These are phyloP conservation scores for Heracleum sosnowskyi DNA, from an alignment of 129 eudicot genomes.

Conservation along the genomic window DNA sequence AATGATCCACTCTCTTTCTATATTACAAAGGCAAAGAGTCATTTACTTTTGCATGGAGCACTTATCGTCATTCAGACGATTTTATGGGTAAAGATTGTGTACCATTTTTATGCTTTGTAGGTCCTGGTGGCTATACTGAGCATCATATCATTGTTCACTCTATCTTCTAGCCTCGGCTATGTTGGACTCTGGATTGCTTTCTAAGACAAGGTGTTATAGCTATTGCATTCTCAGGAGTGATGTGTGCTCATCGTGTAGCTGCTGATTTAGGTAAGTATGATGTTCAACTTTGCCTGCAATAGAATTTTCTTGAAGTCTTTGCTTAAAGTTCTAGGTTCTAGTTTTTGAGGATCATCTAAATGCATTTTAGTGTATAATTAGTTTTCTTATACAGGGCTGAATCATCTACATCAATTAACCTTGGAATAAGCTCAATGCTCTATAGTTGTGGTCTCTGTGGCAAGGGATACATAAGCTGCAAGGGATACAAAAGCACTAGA, in stretches of 20 bases:
- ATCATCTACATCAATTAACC: not conserved
- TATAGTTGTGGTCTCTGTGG: too few relatives aligned
- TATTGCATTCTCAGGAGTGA: constrained; percentile 94
- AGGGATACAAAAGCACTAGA: too few relatives aligned
- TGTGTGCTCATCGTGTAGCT: constrained; percentile 99
- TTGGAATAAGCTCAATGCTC: too few relatives aligned
- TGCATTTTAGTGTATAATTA: not conserved
- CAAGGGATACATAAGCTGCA: too few relatives aligned
- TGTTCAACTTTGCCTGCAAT: not conserved
- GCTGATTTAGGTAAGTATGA: constrained; percentile 73
- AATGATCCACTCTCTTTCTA: not conserved
- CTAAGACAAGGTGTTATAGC: constrained; percentile 99
- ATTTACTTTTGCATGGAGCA: not conserved
- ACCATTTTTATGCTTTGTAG: constrained; percentile 23
- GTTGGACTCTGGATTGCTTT: constrained; percentile 99
- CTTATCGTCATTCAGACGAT: not conserved
- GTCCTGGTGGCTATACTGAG: constrained; percentile 60
- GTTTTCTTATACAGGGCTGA: not conserved
- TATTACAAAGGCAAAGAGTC: not conserved
- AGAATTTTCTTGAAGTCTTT: not conserved
- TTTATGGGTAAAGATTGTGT: not conserved
- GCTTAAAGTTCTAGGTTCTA: not conserved
- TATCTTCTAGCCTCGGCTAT: constrained; percentile 61
- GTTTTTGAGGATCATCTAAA: not conserved
- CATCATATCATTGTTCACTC: constrained; percentile 41